Conservation (phyloP, 768 basidiomycete genomes). For the Psilocybe subaeruginosa region DNA sequence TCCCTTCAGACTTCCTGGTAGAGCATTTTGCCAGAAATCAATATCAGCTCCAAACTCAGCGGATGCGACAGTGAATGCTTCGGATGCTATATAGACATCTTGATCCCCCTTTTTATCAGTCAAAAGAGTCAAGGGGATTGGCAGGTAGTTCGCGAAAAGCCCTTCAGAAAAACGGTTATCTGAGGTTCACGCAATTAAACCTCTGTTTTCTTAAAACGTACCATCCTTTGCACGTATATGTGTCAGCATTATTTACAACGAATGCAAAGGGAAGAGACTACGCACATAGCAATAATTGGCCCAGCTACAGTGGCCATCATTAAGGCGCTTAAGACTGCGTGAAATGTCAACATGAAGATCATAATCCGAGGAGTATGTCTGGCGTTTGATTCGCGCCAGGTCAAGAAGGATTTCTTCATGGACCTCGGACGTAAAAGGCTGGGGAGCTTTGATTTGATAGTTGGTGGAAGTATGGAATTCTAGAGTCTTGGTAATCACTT, state of each 20-base stretch:
- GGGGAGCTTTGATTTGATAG: slow-evolving; percentile 56
- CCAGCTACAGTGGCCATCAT: slow-evolving; percentile 61
- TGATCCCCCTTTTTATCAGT: slow-evolving; percentile 47
- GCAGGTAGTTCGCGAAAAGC: slow-evolving; percentile 49
- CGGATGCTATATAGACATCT: slow-evolving; percentile 54
- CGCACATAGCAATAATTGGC: slow-evolving; percentile 53
- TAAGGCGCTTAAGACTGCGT: slow-evolving; percentile 52
- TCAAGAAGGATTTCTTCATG: slow-evolving; percentile 58
- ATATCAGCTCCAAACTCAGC: slow-evolving; percentile 56
- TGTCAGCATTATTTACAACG: not conserved
- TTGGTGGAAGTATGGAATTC: slow-evolving; percentile 66
- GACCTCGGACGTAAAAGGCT: slow-evolving; percentile 53
- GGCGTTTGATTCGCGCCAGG: slow-evolving; percentile 48
- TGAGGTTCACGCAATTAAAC: not conserved
- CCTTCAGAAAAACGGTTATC: slow-evolving; percentile 27
- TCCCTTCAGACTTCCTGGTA: slow-evolving; percentile 52
- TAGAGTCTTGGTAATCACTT: slow-evolving; percentile 59
- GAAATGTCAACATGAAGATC: slow-evolving; percentile 60
- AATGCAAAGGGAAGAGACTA: not conserved
- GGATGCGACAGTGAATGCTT: slow-evolving; percentile 54
- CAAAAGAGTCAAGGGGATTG: slow-evolving; percentile 50
- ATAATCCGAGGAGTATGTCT: slow-evolving; percentile 51
- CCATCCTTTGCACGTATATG: slow-evolving; percentile 34
- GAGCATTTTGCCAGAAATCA: slow-evolving; percentile 56
- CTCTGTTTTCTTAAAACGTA: slow-evolving; percentile 20